Conservation (phyloP, 2,329 filamentous ascomycete species). For the Aschersonia sp. region DNA sequence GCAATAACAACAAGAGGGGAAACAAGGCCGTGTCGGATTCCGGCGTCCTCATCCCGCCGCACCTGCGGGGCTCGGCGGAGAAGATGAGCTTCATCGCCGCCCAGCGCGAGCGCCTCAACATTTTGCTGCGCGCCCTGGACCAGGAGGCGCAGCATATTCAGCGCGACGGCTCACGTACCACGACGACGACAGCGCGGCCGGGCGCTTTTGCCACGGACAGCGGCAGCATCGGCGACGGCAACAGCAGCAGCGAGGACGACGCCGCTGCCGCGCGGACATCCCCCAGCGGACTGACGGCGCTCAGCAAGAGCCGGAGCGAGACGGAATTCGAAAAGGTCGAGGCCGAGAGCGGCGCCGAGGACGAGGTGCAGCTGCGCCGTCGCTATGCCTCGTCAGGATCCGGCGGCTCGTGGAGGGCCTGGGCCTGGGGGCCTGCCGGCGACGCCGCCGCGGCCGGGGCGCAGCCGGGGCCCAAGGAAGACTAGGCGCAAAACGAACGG, state of each 20-base stretch:
- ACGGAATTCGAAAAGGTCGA: constrained; percentile 83
- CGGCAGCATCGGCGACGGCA: constrained; percentile 3
- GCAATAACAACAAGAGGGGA: no score
- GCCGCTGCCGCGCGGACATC: constrained; percentile 24
- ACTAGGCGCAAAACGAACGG: constrained; percentile 9
- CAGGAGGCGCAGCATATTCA: constrained; percentile 55
- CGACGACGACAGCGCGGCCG: background rate
- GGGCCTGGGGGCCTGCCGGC: constrained; percentile 24
- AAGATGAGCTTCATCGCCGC: constrained; percentile 64
- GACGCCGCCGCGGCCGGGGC: constrained; percentile 10
- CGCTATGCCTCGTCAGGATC: constrained; percentile 11
- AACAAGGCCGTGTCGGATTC: constrained; percentile 17
- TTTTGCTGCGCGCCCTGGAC: constrained; percentile 65
- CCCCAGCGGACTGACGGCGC: constrained; percentile 31
- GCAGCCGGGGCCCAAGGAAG: constrained; percentile 21
- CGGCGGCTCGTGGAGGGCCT: constrained; percentile 30
- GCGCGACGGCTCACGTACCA: constrained; percentile 5
- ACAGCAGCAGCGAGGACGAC: constrained; percentile 13
- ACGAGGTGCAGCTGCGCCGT: constrained; percentile 24
- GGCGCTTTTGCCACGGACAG: background rate
- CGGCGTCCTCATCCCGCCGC: constrained; percentile 54
- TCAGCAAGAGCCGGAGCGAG: constrained; percentile 75
- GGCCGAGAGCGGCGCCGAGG: constrained; percentile 50
- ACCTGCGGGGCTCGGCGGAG: constrained; percentile 45
- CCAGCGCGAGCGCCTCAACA: constrained; percentile 63